These are phyloP conservation scores for Salisapilia sapeloensis DNA, from an alignment of 352 stramenopile genomes.

Conservation along the genomic window DNA sequence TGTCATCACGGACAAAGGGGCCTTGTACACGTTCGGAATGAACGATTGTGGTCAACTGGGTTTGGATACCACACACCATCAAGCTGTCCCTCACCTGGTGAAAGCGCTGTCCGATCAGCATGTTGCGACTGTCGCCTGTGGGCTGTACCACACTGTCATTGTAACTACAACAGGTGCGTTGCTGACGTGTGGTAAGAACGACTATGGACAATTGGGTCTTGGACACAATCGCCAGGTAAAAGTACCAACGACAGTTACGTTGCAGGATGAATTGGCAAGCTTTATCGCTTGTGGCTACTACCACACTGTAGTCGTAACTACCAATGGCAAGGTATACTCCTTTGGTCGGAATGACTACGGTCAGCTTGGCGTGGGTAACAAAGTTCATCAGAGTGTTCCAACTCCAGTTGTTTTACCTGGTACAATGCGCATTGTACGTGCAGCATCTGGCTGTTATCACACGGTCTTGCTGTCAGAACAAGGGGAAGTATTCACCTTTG, in stretches of 20 bases:
- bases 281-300: slow-evolving; percentile 82
- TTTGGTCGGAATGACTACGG: slow-evolving; percentile 82
- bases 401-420: slow-evolving; percentile 51
- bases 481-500: slow-evolving; percentile 73
- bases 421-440: slow-evolving; percentile 47
- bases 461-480: slow-evolving; percentile 71
- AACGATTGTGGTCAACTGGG: slow-evolving; percentile 80
- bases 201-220: slow-evolving; percentile 73
- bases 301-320: slow-evolving; percentile 58
- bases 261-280: slow-evolving; percentile 55
- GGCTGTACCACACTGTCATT: slow-evolving; percentile 73
- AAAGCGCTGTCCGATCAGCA: slow-evolving; percentile 53
- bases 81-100: slow-evolving; percentile 53
- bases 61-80: slow-evolving; percentile 64
- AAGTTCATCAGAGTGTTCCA: slow-evolving; percentile 64
- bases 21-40: slow-evolving; percentile 81
- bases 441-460: slow-evolving; percentile 77
- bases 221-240: slow-evolving; percentile 70
- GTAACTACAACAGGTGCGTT: slow-evolving; percentile 49
- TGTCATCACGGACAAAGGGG: slow-evolving; percentile 45
- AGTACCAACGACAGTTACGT: slow-evolving; percentile 22
- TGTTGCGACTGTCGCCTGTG: slow-evolving; percentile 62
- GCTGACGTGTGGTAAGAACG: slow-evolving; percentile 76
- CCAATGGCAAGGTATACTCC: slow-evolving; percentile 40
- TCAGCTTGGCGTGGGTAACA: slow-evolving; percentile 70